Conservation (phyloP, 148 eudicot species). For the Polygonum maritimum region DNA sequence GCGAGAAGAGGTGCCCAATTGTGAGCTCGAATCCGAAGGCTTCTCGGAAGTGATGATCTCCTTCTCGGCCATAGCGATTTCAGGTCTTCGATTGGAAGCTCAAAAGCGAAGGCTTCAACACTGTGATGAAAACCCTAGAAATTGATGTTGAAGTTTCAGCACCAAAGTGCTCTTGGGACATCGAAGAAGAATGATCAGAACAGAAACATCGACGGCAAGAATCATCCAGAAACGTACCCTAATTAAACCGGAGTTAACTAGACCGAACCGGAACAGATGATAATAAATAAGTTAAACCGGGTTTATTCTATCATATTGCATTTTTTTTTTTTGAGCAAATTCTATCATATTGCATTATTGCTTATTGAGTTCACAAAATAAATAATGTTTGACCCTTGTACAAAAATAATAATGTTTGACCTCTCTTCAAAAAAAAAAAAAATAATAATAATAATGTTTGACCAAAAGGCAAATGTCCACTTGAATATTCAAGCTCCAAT, state of each 20-base stretch:
- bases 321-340: too few species aligned
- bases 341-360: too few species aligned
- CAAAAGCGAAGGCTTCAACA: not conserved
- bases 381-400: too few species aligned
- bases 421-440: not conserved
- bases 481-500: not conserved
- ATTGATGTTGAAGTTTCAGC: not conserved
- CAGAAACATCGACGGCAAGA: not conserved
- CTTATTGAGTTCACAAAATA: too few species aligned
- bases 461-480: not conserved
- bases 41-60: conserved; percentile 6
- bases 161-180: not conserved
- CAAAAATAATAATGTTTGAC: not conserved
- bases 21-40: not conserved
- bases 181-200: not conserved
- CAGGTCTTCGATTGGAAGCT: not conserved
- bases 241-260: not conserved
- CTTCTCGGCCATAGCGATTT: conserved; percentile 5
- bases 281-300: too few species aligned
- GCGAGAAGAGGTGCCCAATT: conserved; percentile 5
- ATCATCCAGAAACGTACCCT: not conserved
- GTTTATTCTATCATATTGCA: too few species aligned
- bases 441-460: not conserved
- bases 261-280: not conserved
- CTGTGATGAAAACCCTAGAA: not conserved